These are phyloP conservation scores for Clarireedia paspali DNA, from an alignment of 2,329 filamentous ascomycete genomes.

Conservation along the genomic window DNA sequence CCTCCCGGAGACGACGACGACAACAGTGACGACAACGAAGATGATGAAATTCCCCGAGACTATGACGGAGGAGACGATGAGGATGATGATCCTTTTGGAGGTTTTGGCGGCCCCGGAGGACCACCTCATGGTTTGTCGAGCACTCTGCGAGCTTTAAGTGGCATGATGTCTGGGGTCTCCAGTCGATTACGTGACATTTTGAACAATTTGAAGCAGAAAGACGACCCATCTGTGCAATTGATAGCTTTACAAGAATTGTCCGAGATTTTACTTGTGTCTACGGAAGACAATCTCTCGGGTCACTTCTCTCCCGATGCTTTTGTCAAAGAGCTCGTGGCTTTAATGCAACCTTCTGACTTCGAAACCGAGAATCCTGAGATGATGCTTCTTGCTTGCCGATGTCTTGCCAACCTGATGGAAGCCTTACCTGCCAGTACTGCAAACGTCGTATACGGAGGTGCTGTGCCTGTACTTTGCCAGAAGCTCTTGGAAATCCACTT, in stretches of 20 bases:
- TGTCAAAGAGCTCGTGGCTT: conserved; percentile 82
- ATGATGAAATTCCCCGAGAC: conserved; percentile 50
- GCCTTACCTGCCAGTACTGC: conserved; percentile 86
- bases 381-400: conserved; percentile 93
- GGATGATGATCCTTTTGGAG: conserved; percentile 53
- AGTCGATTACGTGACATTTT: conserved; percentile 72
- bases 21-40: conserved; percentile 45
- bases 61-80: conserved; percentile 47
- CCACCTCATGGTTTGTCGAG: conserved; percentile 62
- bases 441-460: conserved; percentile 95
- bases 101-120: conserved; percentile 59
- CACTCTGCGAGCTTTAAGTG: conserved; percentile 78
- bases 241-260: conserved; percentile 91
- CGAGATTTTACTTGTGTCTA: conserved; percentile 87
- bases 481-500: conserved; percentile 95
- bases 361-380: conserved; percentile 94
- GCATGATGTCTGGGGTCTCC: conserved; percentile 84
- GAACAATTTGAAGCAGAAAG: conserved; percentile 69
- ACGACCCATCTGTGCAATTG: conserved; percentile 79
- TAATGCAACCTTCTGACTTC: conserved; percentile 88
- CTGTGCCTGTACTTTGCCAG: conserved; percentile 87
- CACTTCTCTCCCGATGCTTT: conserved; percentile 93
- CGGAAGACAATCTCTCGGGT: conserved; percentile 90
- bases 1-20: conserved; percentile 37
- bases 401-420: conserved; percentile 95